Percentiles rank a stretch among this genome's conserved stretches.
These are phyloP conservation scores for Pelargonium fulgidum DNA, from an alignment of 441 rosid genomes.

Conservation along the genomic window DNA sequence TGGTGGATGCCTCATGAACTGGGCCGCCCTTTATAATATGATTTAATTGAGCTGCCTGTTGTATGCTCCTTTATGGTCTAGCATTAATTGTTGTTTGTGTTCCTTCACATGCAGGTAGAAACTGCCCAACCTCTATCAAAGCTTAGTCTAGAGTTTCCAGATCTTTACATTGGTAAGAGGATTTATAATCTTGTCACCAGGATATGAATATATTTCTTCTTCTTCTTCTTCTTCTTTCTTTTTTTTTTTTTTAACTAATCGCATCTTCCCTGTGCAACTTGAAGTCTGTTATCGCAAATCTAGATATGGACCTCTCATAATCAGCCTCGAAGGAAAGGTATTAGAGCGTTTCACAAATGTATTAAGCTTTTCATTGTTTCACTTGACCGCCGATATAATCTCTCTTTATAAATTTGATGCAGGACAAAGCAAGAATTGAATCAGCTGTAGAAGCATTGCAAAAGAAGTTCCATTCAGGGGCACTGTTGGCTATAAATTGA, in stretches of 20 bases:
- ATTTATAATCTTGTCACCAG: background rate
- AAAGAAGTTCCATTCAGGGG: slow-evolving; percentile 47
- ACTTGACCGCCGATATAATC: background rate
- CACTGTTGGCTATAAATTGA: slow-evolving; percentile 38
- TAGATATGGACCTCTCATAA: slow-evolving; percentile 56
- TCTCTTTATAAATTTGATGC: slow-evolving; percentile 20
- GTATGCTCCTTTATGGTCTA: background rate
- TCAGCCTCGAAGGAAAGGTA: slow-evolving; percentile 80
- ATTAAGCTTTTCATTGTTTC: background rate
- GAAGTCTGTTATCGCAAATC: slow-evolving; percentile 74
- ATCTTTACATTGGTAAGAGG: slow-evolving; percentile 60
- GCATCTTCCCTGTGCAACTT: slow-evolving; percentile 18
- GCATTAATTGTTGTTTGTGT: background rate
- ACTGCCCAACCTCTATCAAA: slow-evolving; percentile 70
- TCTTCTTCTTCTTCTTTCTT: too few relatives aligned
- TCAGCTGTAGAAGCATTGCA: slow-evolving; percentile 46
- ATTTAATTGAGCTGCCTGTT: too few relatives aligned
- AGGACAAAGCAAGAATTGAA: slow-evolving; percentile 50
- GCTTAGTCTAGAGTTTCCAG: slow-evolving; percentile 79
- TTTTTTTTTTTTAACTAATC: too few relatives aligned
- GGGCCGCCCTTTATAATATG: too few relatives aligned
- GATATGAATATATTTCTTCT: slow-evolving; percentile 4
- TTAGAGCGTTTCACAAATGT: slow-evolving; percentile 4
- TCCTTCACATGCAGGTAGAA: slow-evolving; percentile 57
- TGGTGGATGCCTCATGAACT: too few relatives aligned